Conservation (phyloP, 1,284 basidiomycete genomes). For the Boletus semigastroideus region DNA sequence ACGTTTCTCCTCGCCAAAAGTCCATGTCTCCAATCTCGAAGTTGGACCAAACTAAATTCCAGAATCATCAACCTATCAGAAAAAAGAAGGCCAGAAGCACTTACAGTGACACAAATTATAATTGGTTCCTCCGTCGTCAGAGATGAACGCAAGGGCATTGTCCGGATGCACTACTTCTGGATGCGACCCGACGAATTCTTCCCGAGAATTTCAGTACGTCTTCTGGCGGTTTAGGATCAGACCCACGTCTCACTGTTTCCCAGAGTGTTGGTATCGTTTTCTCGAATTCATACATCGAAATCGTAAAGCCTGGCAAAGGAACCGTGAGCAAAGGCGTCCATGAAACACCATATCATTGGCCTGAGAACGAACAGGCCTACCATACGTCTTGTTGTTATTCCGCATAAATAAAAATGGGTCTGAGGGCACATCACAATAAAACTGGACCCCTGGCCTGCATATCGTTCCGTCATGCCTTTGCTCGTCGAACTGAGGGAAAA, state of each 20-base stretch:
- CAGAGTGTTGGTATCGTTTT: conserved; percentile 80
- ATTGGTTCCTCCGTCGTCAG: conserved; percentile 62
- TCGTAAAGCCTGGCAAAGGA: conserved; percentile 59
- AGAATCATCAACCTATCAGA: not conserved
- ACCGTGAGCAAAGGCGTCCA: not conserved
- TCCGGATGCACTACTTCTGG: conserved; percentile 65
- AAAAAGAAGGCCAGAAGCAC: conserved; percentile 27
- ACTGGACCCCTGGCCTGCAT: conserved; percentile 64
- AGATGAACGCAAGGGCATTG: conserved; percentile 73
- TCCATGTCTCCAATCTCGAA: conserved; percentile 85
- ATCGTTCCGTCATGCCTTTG: conserved; percentile 2
- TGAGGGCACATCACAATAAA: conserved; percentile 74
- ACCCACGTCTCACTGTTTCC: conserved; percentile 62
- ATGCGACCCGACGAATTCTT: conserved; percentile 42
- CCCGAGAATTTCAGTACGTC: conserved; percentile 14
- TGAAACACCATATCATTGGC: not conserved
- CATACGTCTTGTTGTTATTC: conserved; percentile 73
- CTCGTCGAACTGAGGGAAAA: conserved; percentile 5
- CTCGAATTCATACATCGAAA: conserved; percentile 77
- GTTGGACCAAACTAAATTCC: conserved; percentile 68
- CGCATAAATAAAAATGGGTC: conserved; percentile 84
- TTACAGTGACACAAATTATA: conserved; percentile 85
- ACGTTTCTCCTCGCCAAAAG: conserved; percentile 80
- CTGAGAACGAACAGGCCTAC: conserved; percentile 34
- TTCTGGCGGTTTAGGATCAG: not conserved